Conservation (phyloP, 257 asterid species). For the Datura wrightii region DNA sequence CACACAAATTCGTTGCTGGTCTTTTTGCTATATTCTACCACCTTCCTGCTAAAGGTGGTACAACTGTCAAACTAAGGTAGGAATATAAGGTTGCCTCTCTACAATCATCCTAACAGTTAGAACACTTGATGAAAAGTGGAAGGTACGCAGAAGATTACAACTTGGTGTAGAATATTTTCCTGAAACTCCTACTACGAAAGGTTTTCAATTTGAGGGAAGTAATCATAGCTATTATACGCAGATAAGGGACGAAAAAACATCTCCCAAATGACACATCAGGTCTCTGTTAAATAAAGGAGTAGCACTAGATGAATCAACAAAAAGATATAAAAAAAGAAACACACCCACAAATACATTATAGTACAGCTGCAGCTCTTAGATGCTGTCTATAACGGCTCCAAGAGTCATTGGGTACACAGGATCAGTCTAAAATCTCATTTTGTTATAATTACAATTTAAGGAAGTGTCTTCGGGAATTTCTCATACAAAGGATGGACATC, state of each 20-base stretch:
- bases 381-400: neutral
- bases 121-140: neutral
- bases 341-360: neutral
- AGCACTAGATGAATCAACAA: neutral
- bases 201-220: slow-evolving; percentile 1
- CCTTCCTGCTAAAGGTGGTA: neutral
- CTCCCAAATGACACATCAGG: slow-evolving; percentile 22
- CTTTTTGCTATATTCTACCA: neutral
- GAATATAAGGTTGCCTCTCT: neutral
- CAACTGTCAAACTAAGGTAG: neutral
- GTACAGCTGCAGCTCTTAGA: neutral
- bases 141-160: neutral
- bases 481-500: neutral
- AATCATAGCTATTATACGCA: slow-evolving; percentile 1
- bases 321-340: neutral
- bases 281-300: slow-evolving; percentile 9
- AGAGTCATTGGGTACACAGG: slow-evolving; percentile 19
- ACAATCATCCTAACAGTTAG: neutral
- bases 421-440: neutral
- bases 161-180: slow-evolving; percentile 15
- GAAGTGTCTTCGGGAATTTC: slow-evolving; percentile 28
- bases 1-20: neutral
- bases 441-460: neutral
- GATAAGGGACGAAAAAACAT: neutral
- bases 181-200: neutral